phyloP scores from a whole-genome alignment of 495 filamentous ascomycete genomes.

The Penicillium malachiteum region DNA sequence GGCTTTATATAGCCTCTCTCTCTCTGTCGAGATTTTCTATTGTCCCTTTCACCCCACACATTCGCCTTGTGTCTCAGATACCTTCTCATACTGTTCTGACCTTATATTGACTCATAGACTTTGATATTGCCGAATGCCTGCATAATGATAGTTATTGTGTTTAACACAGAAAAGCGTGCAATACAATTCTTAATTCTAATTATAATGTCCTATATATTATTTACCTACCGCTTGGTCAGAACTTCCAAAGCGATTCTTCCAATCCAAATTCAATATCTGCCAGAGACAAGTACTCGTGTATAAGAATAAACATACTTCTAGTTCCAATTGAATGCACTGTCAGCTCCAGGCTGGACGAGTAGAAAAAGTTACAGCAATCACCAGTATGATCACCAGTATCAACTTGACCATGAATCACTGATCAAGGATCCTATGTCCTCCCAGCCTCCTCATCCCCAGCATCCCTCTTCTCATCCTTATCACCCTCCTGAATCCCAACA shows the following conservation, averaged over 20 bases:
- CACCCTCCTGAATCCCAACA: constrained; percentile 44
- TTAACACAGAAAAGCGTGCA: no score
- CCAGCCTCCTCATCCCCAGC: constrained; percentile 10
- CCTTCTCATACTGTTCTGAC: neutral
- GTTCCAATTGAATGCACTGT: no score
- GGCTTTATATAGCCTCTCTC: constrained; percentile 5
- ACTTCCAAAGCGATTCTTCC: no score
- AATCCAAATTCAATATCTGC: no score
- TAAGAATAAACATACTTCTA: no score
- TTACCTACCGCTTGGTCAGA: no score
- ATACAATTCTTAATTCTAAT: neutral
- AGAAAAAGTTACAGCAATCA: no score
- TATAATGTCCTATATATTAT: no score
- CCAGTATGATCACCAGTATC: no score
- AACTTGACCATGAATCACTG: no score
- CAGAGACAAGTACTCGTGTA: no score
- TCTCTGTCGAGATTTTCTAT: constrained; percentile 13
- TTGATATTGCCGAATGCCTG: neutral
- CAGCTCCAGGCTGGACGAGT: no score
- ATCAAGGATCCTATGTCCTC: constrained; percentile 5
- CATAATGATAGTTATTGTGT: constrained; percentile 1
- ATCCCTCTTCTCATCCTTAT: constrained; percentile 27
- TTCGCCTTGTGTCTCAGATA: neutral
- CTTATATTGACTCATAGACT: constrained; percentile 10
- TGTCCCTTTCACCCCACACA: neutral